Evolutionary conservation across 1,284 basidiomycete species (phyloP).

Genomic region (Trametes polyzona): DNA sequence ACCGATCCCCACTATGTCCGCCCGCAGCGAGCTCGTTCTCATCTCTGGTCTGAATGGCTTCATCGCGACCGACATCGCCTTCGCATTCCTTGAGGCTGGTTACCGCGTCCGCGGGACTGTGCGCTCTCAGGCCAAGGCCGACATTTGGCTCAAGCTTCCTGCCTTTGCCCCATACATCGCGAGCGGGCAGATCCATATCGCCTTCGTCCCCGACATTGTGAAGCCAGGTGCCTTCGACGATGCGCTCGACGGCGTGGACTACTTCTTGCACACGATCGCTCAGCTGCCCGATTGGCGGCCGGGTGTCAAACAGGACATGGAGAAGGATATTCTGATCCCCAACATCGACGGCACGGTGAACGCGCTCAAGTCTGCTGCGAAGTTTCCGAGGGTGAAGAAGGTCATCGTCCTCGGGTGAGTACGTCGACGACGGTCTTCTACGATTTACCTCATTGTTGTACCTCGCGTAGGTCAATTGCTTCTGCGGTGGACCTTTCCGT

Average conservation of each 20-base stretch:
- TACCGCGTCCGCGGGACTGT: constrained; percentile 2
- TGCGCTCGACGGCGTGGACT: neutral
- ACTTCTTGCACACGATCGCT: neutral
- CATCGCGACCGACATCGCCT: constrained; percentile 2
- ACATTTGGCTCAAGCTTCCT: neutral
- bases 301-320: constrained; percentile 1
- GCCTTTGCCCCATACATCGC: neutral
- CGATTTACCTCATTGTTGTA: neutral
- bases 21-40: neutral
- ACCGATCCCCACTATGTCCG: neutral
- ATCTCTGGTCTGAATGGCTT: constrained; percentile 1
- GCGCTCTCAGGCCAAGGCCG: neutral
- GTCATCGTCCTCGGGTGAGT: neutral
- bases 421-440: too few species aligned
- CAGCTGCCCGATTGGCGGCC: constrained; percentile 3
- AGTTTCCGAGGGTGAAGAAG: neutral
- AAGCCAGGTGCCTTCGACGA: neutral
- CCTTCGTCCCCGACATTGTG: neutral
- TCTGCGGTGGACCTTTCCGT: neutral
- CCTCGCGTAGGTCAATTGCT: neutral
- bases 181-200: neutral
- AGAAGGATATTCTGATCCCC: neutral
- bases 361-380: neutral
- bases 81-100: neutral
- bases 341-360: constrained; percentile 2